Conservation (phyloP, 2,329 filamentous ascomycete species). For the Neopestalotiopsis clavispora region DNA sequence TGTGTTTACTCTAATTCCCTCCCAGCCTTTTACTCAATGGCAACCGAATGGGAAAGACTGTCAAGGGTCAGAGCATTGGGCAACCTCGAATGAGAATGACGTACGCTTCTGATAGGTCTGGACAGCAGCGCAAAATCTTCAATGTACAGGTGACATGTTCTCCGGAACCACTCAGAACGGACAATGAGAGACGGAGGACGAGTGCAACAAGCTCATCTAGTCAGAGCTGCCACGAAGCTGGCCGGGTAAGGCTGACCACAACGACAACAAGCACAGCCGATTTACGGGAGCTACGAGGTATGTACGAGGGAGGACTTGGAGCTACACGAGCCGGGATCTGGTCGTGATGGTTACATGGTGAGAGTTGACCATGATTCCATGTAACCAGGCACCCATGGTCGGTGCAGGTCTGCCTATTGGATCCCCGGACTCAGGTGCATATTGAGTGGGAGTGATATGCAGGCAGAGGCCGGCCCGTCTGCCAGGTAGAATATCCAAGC, state of each 20-base stretch:
- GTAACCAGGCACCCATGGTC: slow-evolving; percentile 30
- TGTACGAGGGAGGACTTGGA: slow-evolving; percentile 6
- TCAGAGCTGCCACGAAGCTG: slow-evolving; percentile 23
- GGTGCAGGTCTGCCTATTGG: slow-evolving; percentile 24
- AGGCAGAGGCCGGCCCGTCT: slow-evolving; percentile 22
- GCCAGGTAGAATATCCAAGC: slow-evolving; percentile 19
- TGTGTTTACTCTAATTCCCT: not conserved
- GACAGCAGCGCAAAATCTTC: not conserved
- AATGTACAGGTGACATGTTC: not conserved
- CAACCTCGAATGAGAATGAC: slow-evolving; percentile 3
- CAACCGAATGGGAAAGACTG: not conserved
- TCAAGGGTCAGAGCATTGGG: not conserved
- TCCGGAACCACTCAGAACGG: slow-evolving; percentile 2
- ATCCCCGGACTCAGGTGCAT: slow-evolving; percentile 26
- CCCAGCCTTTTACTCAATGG: not conserved
- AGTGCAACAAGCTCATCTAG: slow-evolving; percentile 19
- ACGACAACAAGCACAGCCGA: slow-evolving; percentile 1
- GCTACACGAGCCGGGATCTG: slow-evolving; percentile 15
- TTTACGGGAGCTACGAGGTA: slow-evolving; percentile 4
- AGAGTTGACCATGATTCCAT: slow-evolving; percentile 27
- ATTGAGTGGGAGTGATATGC: slow-evolving; percentile 23
- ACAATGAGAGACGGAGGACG: slow-evolving; percentile 18
- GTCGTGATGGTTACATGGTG: slow-evolving; percentile 23
- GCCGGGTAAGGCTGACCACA: slow-evolving; percentile 29
- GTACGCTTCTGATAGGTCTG: not conserved